Percentiles rank a stretch among this genome's conserved stretches.
Evolutionary conservation across 2,329 filamentous ascomycete species (phyloP).

Genomic region (Claviceps digitariae): DNA sequence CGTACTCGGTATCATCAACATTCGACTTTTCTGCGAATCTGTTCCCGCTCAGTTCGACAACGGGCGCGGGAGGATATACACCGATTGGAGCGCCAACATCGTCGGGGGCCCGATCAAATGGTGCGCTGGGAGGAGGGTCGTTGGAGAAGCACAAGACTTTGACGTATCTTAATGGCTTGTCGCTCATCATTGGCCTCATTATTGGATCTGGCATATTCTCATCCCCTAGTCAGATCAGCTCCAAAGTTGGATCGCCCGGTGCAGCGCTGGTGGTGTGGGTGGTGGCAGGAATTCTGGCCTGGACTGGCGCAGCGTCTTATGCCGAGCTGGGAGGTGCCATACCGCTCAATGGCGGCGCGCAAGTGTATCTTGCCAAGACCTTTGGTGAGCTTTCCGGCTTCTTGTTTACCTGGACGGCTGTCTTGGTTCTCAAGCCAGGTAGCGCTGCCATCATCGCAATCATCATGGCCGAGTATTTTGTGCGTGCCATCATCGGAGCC

Average conservation of each 20-base stretch:
- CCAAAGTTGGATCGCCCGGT: conserved; percentile 80
- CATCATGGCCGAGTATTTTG: conserved; percentile 96
- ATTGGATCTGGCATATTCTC: conserved; percentile 97
- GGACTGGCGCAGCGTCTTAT: conserved; percentile 92
- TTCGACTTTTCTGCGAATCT: conserved; percentile 93
- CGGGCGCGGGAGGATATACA: conserved; percentile 60
- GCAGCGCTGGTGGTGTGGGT: conserved; percentile 85
- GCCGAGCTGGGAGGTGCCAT: conserved; percentile 93
- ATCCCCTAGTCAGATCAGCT: conserved; percentile 83
- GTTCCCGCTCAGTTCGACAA: conserved; percentile 79
- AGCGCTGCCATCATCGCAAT: conserved; percentile 90
- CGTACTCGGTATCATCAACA: conserved; percentile 81
- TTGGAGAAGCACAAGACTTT: conserved; percentile 92
- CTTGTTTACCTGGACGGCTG: conserved; percentile 90
- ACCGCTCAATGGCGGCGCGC: conserved; percentile 84
- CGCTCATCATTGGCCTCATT: conserved; percentile 80
- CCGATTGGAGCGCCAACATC: conserved; percentile 67
- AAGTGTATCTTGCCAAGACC: conserved; percentile 91
- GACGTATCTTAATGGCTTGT: conserved; percentile 87
- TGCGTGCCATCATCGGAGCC: conserved; percentile 74
- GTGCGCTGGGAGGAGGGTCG: conserved; percentile 56
- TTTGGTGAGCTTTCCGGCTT: conserved; percentile 90
- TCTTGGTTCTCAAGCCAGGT: conserved; percentile 86
- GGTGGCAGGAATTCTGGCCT: conserved; percentile 81
- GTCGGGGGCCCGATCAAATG: conserved; percentile 30